Conservation (phyloP, 1,284 basidiomycete species). For the Pisolithus thermaeus region DNA sequence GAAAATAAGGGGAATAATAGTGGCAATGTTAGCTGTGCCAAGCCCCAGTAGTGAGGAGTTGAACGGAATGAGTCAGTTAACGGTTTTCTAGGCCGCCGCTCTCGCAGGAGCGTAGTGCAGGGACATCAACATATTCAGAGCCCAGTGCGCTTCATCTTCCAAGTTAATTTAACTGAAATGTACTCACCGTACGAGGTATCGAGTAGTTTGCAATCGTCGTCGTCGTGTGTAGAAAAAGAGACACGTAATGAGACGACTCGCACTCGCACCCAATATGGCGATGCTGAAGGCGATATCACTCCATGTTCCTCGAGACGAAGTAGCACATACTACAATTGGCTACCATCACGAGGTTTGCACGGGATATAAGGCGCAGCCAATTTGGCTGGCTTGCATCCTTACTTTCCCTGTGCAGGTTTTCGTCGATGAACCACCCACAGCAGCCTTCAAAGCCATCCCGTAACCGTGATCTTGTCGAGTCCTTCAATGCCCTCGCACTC, state of each 20-base stretch:
- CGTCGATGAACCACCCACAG: neutral
- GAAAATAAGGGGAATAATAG: neutral
- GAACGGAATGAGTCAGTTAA: conserved; percentile 55
- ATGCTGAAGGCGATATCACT: neutral
- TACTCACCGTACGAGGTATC: too few species aligned
- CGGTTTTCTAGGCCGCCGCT: conserved; percentile 88
- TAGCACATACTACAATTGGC: neutral
- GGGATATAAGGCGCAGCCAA: neutral
- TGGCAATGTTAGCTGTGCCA: neutral
- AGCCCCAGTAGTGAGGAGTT: conserved; percentile 1
- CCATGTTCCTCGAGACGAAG: conserved; percentile 1
- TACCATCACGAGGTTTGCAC: neutral
- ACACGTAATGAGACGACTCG: too few species aligned
- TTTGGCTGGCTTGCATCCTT: conserved; percentile 13
- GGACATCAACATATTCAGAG: conserved; percentile 71
- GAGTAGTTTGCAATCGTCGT: too few species aligned
- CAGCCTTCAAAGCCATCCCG: conserved; percentile 12
- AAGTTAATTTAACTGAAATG: too few species aligned
- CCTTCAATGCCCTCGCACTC: conserved; percentile 35
- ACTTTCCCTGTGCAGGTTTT: neutral
- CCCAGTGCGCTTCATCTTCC: conserved; percentile 83
- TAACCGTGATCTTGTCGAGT: conserved; percentile 30
- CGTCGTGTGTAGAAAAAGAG: too few species aligned
- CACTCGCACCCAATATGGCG: neutral
- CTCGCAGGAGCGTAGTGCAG: conserved; percentile 61